Evolutionary conservation across 2,329 filamentous ascomycete species (phyloP), one percentile per base, ranked within the genome.

Genomic region (Chalara sp.): DNA sequence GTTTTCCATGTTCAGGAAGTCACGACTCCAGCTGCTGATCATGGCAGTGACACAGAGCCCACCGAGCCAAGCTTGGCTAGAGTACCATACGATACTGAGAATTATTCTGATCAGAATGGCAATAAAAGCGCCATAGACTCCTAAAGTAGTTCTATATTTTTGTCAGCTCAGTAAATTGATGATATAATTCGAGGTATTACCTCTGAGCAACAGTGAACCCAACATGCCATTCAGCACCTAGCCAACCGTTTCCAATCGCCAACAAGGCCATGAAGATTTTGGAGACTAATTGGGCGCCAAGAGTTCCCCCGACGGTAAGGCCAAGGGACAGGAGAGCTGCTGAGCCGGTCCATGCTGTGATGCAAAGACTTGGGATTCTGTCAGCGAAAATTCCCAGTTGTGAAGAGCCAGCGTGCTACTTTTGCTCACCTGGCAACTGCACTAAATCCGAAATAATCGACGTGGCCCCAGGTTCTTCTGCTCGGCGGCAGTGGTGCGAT

Each of bases 401-500:
- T 12, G 40, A 12, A 43, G n/a, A 43, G 11, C 7, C 28, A 43
- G 11, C 52, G 70, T 67, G 44, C 67, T 65, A 48, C 68, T 70
- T 21, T 21, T 21, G 21, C 21, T 21, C 21, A 21, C 21, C 21
- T 21, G 21, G 21, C 21, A 49, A 71, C 67, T 29, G 65, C 63
- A 70, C 69, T 72, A 55, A 70, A 71, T 28, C 58, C 61, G 44
- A 70, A 62, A 55, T 65, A 72, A 39, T 65, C 63, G 60, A 63
- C 65, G 49, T 60, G 56, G 5, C 61, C 63, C 68, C 67, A 72
- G 46, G 63, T 66, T 6, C 69, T 63, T 30, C 70, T 61, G 13
- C 56, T 59, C 5, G 69, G 68, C 33, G 69, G 69, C 41, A 51
- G 69, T 7, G 74, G 75, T 3, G 73, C 71, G 50, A 77, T 73